A percentile compares a stretch with the other conserved stretches of the same genome.
These are phyloP conservation scores for Botrytis aclada DNA, from an alignment of 2,329 filamentous ascomycete genomes.

Conservation along the genomic window DNA sequence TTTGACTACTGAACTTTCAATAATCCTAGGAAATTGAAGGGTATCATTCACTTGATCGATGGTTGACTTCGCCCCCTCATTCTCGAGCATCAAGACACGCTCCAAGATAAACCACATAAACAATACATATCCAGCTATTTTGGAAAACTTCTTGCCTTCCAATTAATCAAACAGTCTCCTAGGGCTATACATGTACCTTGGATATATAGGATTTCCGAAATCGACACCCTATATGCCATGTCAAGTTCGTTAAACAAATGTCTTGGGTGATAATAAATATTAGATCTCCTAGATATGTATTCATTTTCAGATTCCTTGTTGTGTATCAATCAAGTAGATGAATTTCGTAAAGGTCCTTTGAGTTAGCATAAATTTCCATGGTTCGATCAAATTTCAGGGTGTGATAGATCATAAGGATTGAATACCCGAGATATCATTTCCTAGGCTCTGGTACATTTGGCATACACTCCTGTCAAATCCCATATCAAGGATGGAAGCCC, in stretches of 20 bases:
- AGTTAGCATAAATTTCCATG: neutral
- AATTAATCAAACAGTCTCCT: neutral
- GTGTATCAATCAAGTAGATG: neutral
- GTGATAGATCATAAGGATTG: neutral
- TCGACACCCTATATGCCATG: neutral
- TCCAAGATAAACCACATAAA: neutral
- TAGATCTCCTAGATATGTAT: neutral
- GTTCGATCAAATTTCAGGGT: neutral
- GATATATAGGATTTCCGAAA: neutral
- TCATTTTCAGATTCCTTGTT: neutral
- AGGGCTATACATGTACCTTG: neutral
- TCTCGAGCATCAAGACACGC: neutral
- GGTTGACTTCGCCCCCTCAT: neutral
- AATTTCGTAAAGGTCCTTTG: neutral
- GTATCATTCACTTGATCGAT: neutral
- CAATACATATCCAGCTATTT: neutral
- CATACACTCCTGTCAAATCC: neutral
- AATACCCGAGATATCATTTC: neutral
- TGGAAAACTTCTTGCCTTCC: neutral
- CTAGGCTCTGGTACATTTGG: neutral
- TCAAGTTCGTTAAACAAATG: neutral
- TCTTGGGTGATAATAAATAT: neutral
- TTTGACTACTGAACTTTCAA: no score
- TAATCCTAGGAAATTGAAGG: neutral
- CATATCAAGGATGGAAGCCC: neutral